Conservation (phyloP, 2,329 filamentous ascomycete species). For the Colletotrichum eremochloae region DNA sequence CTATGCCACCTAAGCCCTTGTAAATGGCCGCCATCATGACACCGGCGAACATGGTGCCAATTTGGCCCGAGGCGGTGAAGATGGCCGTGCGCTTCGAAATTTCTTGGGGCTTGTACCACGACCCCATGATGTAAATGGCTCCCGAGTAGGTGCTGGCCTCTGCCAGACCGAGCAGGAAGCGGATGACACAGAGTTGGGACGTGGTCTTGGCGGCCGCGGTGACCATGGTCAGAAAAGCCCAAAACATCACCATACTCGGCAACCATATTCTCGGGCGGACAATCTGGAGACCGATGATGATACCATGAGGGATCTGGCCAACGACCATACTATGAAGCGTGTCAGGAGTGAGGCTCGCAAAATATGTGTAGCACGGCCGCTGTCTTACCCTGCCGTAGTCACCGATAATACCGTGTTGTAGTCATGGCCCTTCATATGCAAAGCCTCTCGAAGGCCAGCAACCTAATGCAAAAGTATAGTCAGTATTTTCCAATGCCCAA, state of each 20-base stretch:
- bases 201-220: conserved; percentile 46
- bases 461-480: conserved; percentile 47
- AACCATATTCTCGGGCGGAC: conserved; percentile 63
- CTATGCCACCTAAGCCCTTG: conserved; percentile 56
- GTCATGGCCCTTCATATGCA: conserved; percentile 68
- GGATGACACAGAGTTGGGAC: conserved; percentile 54
- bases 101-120: conserved; percentile 72
- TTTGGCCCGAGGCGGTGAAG: conserved; percentile 72
- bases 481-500: not conserved
- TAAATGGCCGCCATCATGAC: conserved; percentile 64
- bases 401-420: conserved; percentile 73
- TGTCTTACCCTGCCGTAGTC: conserved; percentile 37
- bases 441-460: conserved; percentile 69
- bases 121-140: conserved; percentile 59
- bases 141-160: conserved; percentile 57
- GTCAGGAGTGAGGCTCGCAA: not conserved
- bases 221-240: conserved; percentile 52
- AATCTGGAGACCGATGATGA: conserved; percentile 59
- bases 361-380: rapidly evolving
- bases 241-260: conserved; percentile 61
- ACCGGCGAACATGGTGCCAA: conserved; percentile 71
- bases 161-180: conserved; percentile 56
- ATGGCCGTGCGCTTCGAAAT: conserved; percentile 74
- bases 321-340: conserved; percentile 43
- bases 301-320: conserved; percentile 60